phyloP scores from a whole-genome alignment of 805 yeast species.

The Monosporozyma siamensis region DNA sequence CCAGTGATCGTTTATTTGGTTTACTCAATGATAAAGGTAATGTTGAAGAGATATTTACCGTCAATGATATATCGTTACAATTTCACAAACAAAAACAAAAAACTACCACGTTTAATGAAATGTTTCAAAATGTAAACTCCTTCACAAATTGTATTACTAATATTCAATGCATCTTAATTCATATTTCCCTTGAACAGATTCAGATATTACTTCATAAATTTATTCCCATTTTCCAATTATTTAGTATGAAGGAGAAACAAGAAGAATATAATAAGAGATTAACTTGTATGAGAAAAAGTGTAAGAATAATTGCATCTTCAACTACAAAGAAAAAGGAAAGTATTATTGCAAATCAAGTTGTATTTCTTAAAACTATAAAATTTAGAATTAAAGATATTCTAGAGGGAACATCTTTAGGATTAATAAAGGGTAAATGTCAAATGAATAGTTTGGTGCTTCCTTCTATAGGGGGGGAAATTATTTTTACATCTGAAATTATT shows the following conservation, averaged over 20 bases:
- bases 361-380: conserved; percentile 11
- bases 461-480: conserved; percentile 8
- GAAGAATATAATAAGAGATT: neutral
- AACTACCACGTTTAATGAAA: neutral
- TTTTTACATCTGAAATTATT: conserved; percentile 11
- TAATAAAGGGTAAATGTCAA: conserved; percentile 6
- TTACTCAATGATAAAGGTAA: neutral
- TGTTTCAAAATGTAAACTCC: neutral
- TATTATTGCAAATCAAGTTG: conserved; percentile 10
- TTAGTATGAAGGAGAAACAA: neutral
- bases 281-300: conserved; percentile 17
- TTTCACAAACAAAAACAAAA: neutral
- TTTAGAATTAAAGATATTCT: conserved; percentile 9
- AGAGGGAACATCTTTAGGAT: conserved; percentile 13
- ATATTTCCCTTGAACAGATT: neutral
- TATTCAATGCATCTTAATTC: neutral
- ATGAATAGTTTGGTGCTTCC: conserved; percentile 11
- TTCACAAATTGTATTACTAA: neutral
- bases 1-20: neutral
- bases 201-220: neutral
- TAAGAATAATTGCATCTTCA: conserved; percentile 22
- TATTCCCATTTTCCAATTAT: neutral
- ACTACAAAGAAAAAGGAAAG: conserved; percentile 16
- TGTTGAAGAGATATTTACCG: neutral
- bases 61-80: neutral